Evolutionary conservation across 306 rosid species (phyloP).

Genomic region (Lathyrus aphaca): DNA sequence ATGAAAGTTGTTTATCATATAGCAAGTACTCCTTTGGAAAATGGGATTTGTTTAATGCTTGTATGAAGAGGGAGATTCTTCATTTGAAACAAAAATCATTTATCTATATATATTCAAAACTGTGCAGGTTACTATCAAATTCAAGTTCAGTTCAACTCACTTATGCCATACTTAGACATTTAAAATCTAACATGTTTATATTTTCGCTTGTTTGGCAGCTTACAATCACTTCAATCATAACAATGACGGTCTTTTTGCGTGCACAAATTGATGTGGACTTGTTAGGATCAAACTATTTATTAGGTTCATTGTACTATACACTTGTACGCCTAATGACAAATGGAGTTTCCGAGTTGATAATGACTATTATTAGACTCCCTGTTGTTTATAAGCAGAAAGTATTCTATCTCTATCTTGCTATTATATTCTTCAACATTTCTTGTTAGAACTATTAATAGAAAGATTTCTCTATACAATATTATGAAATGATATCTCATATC

Average conservation of each 20-base stretch:
- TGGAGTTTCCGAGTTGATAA: slow-evolving; percentile 76
- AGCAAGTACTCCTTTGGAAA: slow-evolving; percentile 62
- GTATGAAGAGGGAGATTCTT: slow-evolving; percentile 74
- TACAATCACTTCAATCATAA: slow-evolving; percentile 58
- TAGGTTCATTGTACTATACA: slow-evolving; percentile 73
- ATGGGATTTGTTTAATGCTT: slow-evolving; percentile 66
- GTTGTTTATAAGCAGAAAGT: slow-evolving; percentile 61
- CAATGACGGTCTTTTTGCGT: slow-evolving; percentile 70
- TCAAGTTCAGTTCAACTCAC: slow-evolving; percentile 25
- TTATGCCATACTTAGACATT: slow-evolving; percentile 4
- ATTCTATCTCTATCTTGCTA: slow-evolving; percentile 62
- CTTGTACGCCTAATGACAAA: slow-evolving; percentile 68
- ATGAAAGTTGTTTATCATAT: slow-evolving; percentile 53
- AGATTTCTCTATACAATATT: slow-evolving; percentile 59
- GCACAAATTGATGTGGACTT: slow-evolving; percentile 55
- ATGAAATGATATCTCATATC: slow-evolving; percentile 54
- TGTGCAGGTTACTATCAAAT: slow-evolving; percentile 53
- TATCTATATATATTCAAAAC: slow-evolving; percentile 62
- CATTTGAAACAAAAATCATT: slow-evolving; percentile 74
- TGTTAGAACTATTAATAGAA: slow-evolving; percentile 51
- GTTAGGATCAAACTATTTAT: slow-evolving; percentile 58
- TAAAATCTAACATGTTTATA: slow-evolving; percentile 22
- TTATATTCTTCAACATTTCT: slow-evolving; percentile 62
- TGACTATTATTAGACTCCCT: slow-evolving; percentile 73
- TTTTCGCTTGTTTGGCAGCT: slow-evolving; percentile 52